Evolutionary conservation across 495 filamentous ascomycete genomes (phyloP).

Genomic region (Elasticomyces elasticus): DNA sequence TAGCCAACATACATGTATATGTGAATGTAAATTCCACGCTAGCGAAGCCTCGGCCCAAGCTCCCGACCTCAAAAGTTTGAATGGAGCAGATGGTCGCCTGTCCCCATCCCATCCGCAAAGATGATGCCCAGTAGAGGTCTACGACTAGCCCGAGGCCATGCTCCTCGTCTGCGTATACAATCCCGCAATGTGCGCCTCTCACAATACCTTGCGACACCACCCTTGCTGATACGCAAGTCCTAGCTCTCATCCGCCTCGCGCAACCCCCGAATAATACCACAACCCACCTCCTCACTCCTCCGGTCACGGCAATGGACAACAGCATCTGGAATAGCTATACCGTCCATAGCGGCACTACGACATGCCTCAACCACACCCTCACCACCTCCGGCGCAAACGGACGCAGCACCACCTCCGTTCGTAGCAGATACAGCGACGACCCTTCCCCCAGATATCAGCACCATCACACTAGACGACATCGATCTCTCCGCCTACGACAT

Average conservation of each 20-base stretch:
- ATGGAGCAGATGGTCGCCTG: background rate
- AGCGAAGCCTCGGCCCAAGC: background rate
- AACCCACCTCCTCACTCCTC: background rate
- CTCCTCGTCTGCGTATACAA: slow-evolving; percentile 9
- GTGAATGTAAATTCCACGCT: background rate
- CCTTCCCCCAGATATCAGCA: slow-evolving; percentile 10
- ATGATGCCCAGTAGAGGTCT: slow-evolving; percentile 31
- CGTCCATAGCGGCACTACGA: slow-evolving; percentile 6
- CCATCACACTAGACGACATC: slow-evolving; percentile 17
- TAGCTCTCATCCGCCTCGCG: slow-evolving; percentile 17
- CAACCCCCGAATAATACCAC: background rate
- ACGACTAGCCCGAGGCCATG: slow-evolving; percentile 5
- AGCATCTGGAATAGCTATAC: background rate
- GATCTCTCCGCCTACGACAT: background rate
- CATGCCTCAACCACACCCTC: slow-evolving; percentile 18
- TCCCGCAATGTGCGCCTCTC: slow-evolving; percentile 17
- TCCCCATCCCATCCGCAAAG: background rate
- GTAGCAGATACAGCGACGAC: background rate
- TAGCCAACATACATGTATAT: background rate
- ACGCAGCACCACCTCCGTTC: slow-evolving; percentile 1
- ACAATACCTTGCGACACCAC: background rate
- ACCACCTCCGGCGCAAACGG: background rate
- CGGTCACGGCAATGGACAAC: background rate
- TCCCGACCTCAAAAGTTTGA: background rate
- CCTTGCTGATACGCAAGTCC: background rate